These are phyloP conservation scores for Saururus chinensis DNA, from an alignment of 164 flowering plant species.

Conservation along the genomic window DNA sequence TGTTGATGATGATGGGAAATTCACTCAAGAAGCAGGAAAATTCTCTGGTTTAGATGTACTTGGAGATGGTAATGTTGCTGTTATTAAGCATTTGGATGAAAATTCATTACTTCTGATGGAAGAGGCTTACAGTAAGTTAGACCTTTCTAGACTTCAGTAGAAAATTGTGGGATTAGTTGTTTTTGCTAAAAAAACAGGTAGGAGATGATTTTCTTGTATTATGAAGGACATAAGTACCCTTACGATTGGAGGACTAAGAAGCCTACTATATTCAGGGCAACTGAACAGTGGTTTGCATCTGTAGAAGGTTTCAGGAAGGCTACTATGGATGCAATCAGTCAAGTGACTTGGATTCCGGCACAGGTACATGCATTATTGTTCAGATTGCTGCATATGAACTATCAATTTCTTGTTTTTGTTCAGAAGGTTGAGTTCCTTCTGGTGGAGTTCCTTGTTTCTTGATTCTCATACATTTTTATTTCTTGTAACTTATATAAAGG, in stretches of 20 bases:
- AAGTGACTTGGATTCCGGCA: constrained; percentile 77
- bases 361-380: constrained; percentile 36
- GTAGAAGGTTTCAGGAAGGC: constrained; percentile 88
- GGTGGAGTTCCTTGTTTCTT: too few relatives aligned
- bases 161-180: neutral
- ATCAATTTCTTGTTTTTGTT: too few relatives aligned
- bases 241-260: constrained; percentile 99
- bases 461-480: too few relatives aligned
- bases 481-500: neutral
- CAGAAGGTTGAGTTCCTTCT: neutral
- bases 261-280: constrained; percentile 98
- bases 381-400: too few relatives aligned
- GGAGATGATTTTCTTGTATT: neutral
- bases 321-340: constrained; percentile 70
- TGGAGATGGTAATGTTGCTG: constrained; percentile 81
- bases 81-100: constrained; percentile 65
- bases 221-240: constrained; percentile 88
- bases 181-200: neutral
- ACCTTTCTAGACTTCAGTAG: neutral
- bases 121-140: constrained; percentile 77
- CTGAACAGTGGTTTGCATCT: constrained; percentile 99
- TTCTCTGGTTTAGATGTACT: constrained; percentile 91
- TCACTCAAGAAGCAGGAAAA: constrained; percentile 87
- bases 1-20: constrained; percentile 88
- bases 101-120: constrained; percentile 55